Conservation (phyloP, 345 rosid species). For the Erodium maritimum region DNA sequence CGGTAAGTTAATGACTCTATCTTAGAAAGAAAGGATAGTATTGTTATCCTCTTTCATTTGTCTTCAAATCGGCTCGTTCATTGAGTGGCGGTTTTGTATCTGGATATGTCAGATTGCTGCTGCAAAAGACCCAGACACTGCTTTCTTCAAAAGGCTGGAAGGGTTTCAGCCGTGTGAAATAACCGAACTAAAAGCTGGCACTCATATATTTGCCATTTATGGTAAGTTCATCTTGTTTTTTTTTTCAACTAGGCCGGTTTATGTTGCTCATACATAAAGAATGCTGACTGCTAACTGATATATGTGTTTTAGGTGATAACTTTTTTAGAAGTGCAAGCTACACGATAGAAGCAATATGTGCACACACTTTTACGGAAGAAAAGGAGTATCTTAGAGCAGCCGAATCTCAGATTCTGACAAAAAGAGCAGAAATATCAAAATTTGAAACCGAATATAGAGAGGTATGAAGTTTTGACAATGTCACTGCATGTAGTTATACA, state of each 20-base stretch:
- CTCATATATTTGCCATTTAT: constrained; percentile 84
- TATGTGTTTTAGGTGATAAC: constrained; percentile 62
- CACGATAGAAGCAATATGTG: constrained; percentile 80
- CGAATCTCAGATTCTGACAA: constrained; percentile 74
- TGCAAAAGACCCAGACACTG: constrained; percentile 82
- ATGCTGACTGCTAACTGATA: constrained; percentile 9
- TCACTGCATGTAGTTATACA: constrained; percentile 2
- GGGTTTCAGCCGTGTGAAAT: constrained; percentile 96
- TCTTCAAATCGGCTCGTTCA: constrained; percentile 14
- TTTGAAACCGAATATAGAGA: constrained; percentile 93
- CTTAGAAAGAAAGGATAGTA: neutral
- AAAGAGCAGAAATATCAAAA: constrained; percentile 73
- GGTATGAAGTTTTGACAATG: constrained; percentile 24
- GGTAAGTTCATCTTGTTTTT: constrained; percentile 38
- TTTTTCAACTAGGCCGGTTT: constrained; percentile 7
- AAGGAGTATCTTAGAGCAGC: constrained; percentile 74
- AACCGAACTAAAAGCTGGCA: constrained; percentile 76
- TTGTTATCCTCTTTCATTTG: constrained; percentile 1
- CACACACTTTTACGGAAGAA: constrained; percentile 59
- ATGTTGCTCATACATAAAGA: constrained; percentile 2
- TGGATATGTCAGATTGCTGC: constrained; percentile 41
- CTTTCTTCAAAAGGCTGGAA: constrained; percentile 85
- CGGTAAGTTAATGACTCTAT: constrained; percentile 32
- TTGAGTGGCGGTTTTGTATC: constrained; percentile 9
- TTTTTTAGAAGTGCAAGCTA: constrained; percentile 85